phyloP scores from a whole-genome alignment of 352 stramenopile genomes.

The Elongisporangium anandrum region DNA sequence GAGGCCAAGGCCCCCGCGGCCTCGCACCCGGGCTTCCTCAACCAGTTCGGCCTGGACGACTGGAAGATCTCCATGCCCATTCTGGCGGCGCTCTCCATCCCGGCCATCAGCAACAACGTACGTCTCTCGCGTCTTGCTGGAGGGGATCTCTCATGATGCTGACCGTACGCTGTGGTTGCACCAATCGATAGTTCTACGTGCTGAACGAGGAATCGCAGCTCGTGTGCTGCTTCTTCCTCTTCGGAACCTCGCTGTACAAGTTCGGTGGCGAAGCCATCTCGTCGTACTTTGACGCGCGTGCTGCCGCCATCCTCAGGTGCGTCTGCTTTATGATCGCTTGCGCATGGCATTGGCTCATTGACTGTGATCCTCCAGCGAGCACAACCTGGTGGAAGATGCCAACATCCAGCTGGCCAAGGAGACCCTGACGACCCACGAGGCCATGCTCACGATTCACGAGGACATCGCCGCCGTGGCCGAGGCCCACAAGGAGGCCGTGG shows the following conservation, averaged over 20 bases:
- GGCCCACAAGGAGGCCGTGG: conserved; percentile 78
- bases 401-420: conserved; percentile 83
- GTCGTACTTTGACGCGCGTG: conserved; percentile 82
- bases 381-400: conserved; percentile 82
- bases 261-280: conserved; percentile 76
- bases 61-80: conserved; percentile 83
- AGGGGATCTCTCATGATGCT: too few relatives aligned
- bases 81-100: conserved; percentile 64
- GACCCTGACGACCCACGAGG: conserved; percentile 76
- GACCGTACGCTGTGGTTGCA: neutral
- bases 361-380: conserved; percentile 39
- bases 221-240: conserved; percentile 81
- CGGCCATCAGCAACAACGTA: conserved; percentile 80
- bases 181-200: conserved; percentile 59
- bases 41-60: conserved; percentile 69
- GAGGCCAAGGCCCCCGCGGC: conserved; percentile 31
- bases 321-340: conserved; percentile 7
- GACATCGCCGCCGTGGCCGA: conserved; percentile 74
- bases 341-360: neutral
- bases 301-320: conserved; percentile 68
- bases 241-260: conserved; percentile 85
- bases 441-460: conserved; percentile 82
- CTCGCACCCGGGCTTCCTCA: conserved; percentile 49
- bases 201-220: conserved; percentile 85
- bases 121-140: neutral